Evolutionary conservation across 177 flowering plant genomes (phyloP).

Genomic region (Vitis hybrid): DNA sequence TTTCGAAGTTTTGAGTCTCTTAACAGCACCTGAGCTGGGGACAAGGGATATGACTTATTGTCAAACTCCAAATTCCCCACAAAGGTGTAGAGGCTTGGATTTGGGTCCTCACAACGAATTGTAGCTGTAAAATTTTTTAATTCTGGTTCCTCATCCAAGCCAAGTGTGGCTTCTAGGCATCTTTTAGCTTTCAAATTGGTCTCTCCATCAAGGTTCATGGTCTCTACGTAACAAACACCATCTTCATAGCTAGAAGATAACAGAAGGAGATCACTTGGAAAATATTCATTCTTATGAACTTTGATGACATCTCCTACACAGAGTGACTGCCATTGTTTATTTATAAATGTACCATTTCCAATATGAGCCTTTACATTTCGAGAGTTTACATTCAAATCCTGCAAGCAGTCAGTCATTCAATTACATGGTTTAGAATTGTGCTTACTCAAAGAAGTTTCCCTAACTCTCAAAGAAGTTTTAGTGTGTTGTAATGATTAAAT

Average conservation of each 20-base stretch:
- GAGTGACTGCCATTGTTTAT: conserved; percentile 29
- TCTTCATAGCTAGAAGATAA: conserved; percentile 49
- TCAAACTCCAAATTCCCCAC: conserved; percentile 42
- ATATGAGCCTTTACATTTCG: conserved; percentile 24
- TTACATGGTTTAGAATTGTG: no score
- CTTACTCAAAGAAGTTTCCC: no score
- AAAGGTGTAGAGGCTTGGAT: conserved; percentile 45
- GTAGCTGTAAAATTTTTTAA: conserved; percentile 26
- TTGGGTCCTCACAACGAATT: conserved; percentile 48
- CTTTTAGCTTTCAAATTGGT: conserved; percentile 45
- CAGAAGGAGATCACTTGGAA: conserved; percentile 42
- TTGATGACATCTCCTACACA: conserved; percentile 47
- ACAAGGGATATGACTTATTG: conserved; percentile 17
- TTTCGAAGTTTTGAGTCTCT: conserved; percentile 51
- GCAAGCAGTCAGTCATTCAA: neutral
- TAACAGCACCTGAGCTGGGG: conserved; percentile 34
- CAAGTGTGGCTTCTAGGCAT: conserved; percentile 31
- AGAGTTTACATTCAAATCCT: conserved; percentile 39
- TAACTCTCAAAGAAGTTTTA: no score
- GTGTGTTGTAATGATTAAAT: no score
- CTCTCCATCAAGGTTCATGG: conserved; percentile 57
- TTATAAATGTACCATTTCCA: conserved; percentile 26
- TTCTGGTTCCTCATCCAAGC: conserved; percentile 26
- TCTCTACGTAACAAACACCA: conserved; percentile 53
- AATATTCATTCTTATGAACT: conserved; percentile 36